A percentile compares a stretch with the other conserved stretches of the same genome.
Evolutionary conservation across 352 stramenopile genomes (phyloP).

Genomic region (Pythium graminicola): DNA sequence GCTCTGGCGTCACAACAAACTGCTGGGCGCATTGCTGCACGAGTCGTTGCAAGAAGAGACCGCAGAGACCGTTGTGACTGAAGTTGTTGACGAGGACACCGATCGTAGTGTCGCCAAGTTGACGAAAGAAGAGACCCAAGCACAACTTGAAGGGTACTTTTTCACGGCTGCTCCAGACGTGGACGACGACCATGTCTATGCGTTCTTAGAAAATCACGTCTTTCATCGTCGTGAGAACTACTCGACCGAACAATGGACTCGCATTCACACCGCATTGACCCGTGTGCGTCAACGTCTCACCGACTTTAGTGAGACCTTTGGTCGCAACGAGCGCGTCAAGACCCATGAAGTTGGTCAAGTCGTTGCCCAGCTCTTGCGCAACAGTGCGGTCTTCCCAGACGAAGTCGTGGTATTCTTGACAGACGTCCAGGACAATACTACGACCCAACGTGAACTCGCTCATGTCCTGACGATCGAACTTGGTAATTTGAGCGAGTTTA

Average conservation of each 20-base stretch:
- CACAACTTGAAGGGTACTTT: conserved; percentile 23
- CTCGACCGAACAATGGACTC: conserved; percentile 8
- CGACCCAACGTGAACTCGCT: conserved; percentile 4
- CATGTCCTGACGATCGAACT: conserved; percentile 20
- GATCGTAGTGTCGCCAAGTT: no score
- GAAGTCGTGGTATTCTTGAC: conserved; percentile 13
- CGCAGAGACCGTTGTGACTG: no score
- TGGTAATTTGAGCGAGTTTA: conserved; percentile 16
- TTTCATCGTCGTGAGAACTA: conserved; percentile 6
- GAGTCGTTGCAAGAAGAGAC: no score
- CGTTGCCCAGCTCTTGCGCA: no score
- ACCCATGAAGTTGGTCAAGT: conserved; percentile 1
- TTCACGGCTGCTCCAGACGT: conserved; percentile 10
- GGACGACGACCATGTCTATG: neutral
- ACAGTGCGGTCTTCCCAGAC: neutral
- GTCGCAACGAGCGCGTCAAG: neutral
- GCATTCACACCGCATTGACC: neutral
- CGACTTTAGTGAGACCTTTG: neutral
- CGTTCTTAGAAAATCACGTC: conserved; percentile 10
- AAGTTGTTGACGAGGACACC: no score
- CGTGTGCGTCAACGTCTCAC: neutral
- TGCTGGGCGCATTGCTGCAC: no score
- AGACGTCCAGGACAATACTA: conserved; percentile 1
- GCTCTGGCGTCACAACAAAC: no score
- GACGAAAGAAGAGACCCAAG: no score